These are phyloP conservation scores for Mortierella antarctica DNA, from an alignment of 192 early-diverging fungal genomes.

Conservation along the genomic window DNA sequence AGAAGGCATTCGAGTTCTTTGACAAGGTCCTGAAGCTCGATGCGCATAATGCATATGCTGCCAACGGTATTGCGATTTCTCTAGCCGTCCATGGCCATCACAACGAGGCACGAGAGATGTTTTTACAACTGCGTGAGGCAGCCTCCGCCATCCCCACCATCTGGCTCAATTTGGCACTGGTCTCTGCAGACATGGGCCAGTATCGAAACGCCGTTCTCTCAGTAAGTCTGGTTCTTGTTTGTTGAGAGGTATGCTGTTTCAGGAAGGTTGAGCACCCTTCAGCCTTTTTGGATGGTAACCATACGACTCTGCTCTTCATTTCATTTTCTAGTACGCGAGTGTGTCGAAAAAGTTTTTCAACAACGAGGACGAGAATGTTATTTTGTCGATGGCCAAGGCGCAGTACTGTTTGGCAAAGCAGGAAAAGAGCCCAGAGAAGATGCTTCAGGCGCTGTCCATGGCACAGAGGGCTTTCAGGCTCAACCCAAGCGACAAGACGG, in stretches of 20 bases:
- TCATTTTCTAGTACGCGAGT: constrained; percentile 67
- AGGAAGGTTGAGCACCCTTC: background rate
- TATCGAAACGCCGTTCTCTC: constrained; percentile 78
- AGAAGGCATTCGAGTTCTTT: constrained; percentile 85
- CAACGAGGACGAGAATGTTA: constrained; percentile 60
- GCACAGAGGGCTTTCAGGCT: constrained; percentile 61
- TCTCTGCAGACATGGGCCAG: constrained; percentile 77
- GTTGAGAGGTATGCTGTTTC: background rate
- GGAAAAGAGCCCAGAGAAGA: constrained; percentile 68
- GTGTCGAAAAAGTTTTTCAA: constrained; percentile 66
- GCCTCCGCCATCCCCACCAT: constrained; percentile 58
- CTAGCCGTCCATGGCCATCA: constrained; percentile 68
- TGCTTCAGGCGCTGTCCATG: constrained; percentile 66
- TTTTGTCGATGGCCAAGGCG: constrained; percentile 66
- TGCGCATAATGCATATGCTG: constrained; percentile 76
- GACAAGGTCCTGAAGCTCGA: constrained; percentile 79
- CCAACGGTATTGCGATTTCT: constrained; percentile 87
- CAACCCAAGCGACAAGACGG: constrained; percentile 65
- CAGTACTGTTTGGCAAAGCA: constrained; percentile 71
- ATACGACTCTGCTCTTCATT: background rate
- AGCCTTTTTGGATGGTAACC: background rate
- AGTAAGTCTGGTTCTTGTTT: constrained; percentile 52
- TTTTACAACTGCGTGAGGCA: constrained; percentile 58
- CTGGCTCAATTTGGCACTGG: constrained; percentile 84
- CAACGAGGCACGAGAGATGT: constrained; percentile 46